A percentile compares a stretch with the other conserved stretches of the same genome.
phyloP scores from a whole-genome alignment of 805 yeast genomes.

The Tetrapisispora arboricola region DNA sequence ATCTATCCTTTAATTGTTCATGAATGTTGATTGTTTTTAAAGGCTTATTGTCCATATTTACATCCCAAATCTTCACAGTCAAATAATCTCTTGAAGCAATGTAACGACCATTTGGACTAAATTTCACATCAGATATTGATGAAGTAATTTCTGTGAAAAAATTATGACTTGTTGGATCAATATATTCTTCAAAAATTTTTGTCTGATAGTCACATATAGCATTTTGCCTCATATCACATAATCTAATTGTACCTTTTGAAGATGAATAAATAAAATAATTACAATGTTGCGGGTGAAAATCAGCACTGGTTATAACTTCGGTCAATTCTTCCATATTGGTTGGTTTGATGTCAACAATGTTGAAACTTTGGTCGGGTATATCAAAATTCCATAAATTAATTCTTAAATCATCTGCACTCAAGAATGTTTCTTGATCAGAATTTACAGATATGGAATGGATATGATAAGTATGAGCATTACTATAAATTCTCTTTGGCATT shows the following conservation, averaged over 20 bases:
- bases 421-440: conserved; percentile 91
- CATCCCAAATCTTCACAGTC: conserved; percentile 97
- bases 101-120: conserved; percentile 84
- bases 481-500: conserved; percentile 80
- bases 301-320: conserved; percentile 93
- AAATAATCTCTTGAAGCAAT: conserved; percentile 95
- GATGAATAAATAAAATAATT: conserved; percentile 92
- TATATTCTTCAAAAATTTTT: conserved; percentile 80
- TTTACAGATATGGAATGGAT: conserved; percentile 92
- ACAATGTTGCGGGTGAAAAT: conserved; percentile 89
- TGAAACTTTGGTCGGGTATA: conserved; percentile 89
- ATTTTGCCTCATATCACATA: conserved; percentile 92
- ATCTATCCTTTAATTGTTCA: conserved; percentile 82
- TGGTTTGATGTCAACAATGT: conserved; percentile 96
- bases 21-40: conserved; percentile 90
- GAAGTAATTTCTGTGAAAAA: conserved; percentile 96
- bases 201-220: conserved; percentile 89
- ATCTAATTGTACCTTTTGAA: conserved; percentile 88
- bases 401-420: conserved; percentile 87
- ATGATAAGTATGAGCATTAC: conserved; percentile 97
- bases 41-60: conserved; percentile 93
- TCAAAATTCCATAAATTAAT: conserved; percentile 93
- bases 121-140: conserved; percentile 86
- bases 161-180: conserved; percentile 86
- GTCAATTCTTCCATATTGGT: conserved; percentile 98